Base-by-base conservation (phyloP, 1,284 basidiomycete genomes). In the Meira miltonrushii region DNA sequence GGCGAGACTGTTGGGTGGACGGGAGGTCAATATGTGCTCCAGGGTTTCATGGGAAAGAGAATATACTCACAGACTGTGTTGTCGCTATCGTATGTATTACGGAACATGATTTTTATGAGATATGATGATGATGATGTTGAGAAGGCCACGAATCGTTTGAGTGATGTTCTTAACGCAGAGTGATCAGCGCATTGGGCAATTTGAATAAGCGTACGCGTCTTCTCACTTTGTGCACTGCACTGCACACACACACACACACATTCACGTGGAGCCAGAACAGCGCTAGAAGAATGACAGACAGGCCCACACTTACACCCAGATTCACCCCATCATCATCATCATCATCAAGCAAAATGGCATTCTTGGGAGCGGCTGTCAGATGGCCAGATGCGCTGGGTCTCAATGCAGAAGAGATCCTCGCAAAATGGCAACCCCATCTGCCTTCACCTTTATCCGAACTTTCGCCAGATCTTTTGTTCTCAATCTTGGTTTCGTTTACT, bases 61-160 rank as follows among this genome's bases (percentile, higher is more conserved):
- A 4, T 37, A 15, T 50, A 66, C 64, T 50, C 49, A 66, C 64
- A 75, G 58, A 75, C 73, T 13, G 75, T 77, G 60, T 75, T 75
- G 52, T 78, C 76, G 47, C 67, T 69, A 62, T 78, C 76, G 66
- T 78, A 78, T 21, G 76, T 75, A 60, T 71, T 77, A 58, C 67
- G 64, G 61, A 66, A 74, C 70, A 72, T 72, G 57, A 53, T 23
- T 33, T 33, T 33, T 3, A 33, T 33, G 28, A 33, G 28, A 8
- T 33, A 33, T 33, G 3, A 8, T 33, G 3, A 33, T 4, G 28
- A 8, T 4, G 28, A 33, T 4, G 28, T 33, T 33, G 8, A 33
- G 28, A 33, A 33, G 28, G 28, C 28, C 28, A 33, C 28, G 28
- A 33, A 33, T n/a, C n/a, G n/a, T n/a, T n/a, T n/a, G 28, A 3